Percentiles rank a stretch among this genome's conserved stretches.
These are phyloP conservation scores for Cladosporium sp. DNA, from an alignment of 2,329 filamentous ascomycete species.

Conservation along the genomic window DNA sequence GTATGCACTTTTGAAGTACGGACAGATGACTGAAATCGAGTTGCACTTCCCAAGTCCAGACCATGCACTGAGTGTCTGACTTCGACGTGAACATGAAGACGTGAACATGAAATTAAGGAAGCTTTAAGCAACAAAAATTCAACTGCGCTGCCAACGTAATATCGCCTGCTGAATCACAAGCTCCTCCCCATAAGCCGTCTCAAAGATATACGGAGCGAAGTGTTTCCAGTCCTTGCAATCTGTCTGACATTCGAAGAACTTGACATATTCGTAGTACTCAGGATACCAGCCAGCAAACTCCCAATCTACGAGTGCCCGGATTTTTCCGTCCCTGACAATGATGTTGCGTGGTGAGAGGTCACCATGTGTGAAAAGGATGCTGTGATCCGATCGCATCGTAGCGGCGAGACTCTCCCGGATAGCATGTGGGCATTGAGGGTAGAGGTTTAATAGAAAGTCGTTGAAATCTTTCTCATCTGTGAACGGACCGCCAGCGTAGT, in stretches of 20 bases:
- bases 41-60: no score
- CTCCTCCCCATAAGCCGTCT: conserved; percentile 7
- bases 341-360: conserved; percentile 21
- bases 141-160: conserved; percentile 1
- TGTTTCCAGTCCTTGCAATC: conserved; percentile 16
- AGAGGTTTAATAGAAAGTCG: conserved; percentile 12
- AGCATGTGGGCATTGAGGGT: neutral
- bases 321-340: conserved; percentile 14
- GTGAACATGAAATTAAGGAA: no score
- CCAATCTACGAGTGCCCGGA: conserved; percentile 21
- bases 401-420: neutral
- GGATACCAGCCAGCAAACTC: conserved; percentile 21
- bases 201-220: conserved; percentile 11
- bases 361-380: conserved; percentile 19
- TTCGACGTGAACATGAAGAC: no score
- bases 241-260: conserved; percentile 14
- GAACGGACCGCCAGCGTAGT: conserved; percentile 7
- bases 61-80: no score
- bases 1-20: no score
- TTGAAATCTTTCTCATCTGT: conserved; percentile 14
- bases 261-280: conserved; percentile 22
- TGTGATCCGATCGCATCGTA: neutral
- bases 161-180: conserved; percentile 12
- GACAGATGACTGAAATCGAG: no score
- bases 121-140: no score